A percentile compares a stretch with the other conserved stretches of the same genome.
Conservation (phyloP, 2,329 filamentous ascomycete genomes). For the Zalaria sp. region DNA sequence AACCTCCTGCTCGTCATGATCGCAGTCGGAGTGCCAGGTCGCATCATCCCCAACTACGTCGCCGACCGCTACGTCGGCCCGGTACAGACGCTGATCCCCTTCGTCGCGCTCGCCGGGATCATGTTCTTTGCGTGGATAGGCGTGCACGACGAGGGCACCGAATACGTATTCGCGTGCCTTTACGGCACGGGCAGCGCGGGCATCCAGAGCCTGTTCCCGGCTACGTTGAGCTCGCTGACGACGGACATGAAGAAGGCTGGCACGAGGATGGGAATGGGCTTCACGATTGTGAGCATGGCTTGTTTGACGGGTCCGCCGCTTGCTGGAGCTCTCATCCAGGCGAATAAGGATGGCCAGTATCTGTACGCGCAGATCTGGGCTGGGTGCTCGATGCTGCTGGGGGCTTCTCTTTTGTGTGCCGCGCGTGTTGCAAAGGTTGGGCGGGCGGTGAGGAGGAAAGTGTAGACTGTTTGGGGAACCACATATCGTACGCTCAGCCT, state of each 20-base stretch:
- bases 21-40: constrained; percentile 40
- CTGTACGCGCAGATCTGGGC: constrained; percentile 31
- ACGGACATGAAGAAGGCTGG: constrained; percentile 33
- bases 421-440: constrained; percentile 16
- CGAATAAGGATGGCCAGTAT: constrained; percentile 25
- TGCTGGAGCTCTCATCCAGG: constrained; percentile 29
- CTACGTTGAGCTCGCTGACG: constrained; percentile 27
- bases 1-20: constrained; percentile 44
- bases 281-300: constrained; percentile 29
- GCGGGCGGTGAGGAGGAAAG: constrained; percentile 12
- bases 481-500: too few species aligned
- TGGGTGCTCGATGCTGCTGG: constrained; percentile 17
- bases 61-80: constrained; percentile 40
- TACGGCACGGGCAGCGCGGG: constrained; percentile 31
- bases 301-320: constrained; percentile 32
- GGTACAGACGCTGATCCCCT: constrained; percentile 42
- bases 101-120: constrained; percentile 29
- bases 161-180: constrained; percentile 30
- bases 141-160: constrained; percentile 23
- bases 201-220: constrained; percentile 31
- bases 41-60: constrained; percentile 37
- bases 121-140: constrained; percentile 44
- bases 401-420: constrained; percentile 12
- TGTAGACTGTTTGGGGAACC: constrained; percentile 5
- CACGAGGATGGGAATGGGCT: constrained; percentile 34